These are phyloP conservation scores for Penicillium polonicum DNA, from an alignment of 2,329 filamentous ascomycete species.

Conservation along the genomic window DNA sequence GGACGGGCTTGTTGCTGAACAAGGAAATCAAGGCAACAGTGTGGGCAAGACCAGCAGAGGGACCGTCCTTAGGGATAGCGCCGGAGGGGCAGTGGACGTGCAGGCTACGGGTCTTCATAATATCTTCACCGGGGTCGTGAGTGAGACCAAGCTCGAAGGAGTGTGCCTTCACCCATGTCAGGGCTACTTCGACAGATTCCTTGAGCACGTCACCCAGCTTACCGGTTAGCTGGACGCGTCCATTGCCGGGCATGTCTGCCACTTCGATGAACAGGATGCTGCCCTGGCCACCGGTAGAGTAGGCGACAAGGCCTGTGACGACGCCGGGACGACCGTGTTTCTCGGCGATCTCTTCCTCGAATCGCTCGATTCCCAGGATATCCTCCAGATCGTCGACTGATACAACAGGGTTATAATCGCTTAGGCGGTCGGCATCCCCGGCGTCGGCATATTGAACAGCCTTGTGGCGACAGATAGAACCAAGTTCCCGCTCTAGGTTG, in stretches of 20 bases:
- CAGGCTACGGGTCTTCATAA: slow-evolving; percentile 92
- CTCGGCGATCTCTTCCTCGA: slow-evolving; percentile 93
- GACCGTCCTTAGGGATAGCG: slow-evolving; percentile 90
- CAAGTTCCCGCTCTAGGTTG: slow-evolving; percentile 93
- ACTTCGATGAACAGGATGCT: slow-evolving; percentile 98
- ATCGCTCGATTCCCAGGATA: slow-evolving; percentile 89
- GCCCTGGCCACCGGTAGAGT: slow-evolving; percentile 87
- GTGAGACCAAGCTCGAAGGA: slow-evolving; percentile 87
- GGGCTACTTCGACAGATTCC: slow-evolving; percentile 91
- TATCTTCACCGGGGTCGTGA: slow-evolving; percentile 76
- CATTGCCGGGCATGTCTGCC: slow-evolving; percentile 91
- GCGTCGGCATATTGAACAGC: slow-evolving; percentile 93
- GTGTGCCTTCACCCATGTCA: slow-evolving; percentile 96
- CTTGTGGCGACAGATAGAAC: slow-evolving; percentile 89
- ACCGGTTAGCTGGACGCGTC: slow-evolving; percentile 89
- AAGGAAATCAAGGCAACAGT: slow-evolving; percentile 89
- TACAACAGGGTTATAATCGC: slow-evolving; percentile 71
- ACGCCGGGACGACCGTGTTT: slow-evolving; percentile 79
- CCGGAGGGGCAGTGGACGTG: slow-evolving; percentile 96
- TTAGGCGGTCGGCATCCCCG: slow-evolving; percentile 67
- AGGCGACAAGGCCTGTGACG: slow-evolving; percentile 93
- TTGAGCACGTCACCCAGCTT: slow-evolving; percentile 96
- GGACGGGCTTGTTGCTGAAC: slow-evolving; percentile 81
- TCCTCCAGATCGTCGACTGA: slow-evolving; percentile 79
- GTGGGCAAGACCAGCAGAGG: slow-evolving; percentile 82